Evolutionary conservation across 805 yeast genomes (phyloP).

Genomic region (Teunomyces funiuensis): DNA sequence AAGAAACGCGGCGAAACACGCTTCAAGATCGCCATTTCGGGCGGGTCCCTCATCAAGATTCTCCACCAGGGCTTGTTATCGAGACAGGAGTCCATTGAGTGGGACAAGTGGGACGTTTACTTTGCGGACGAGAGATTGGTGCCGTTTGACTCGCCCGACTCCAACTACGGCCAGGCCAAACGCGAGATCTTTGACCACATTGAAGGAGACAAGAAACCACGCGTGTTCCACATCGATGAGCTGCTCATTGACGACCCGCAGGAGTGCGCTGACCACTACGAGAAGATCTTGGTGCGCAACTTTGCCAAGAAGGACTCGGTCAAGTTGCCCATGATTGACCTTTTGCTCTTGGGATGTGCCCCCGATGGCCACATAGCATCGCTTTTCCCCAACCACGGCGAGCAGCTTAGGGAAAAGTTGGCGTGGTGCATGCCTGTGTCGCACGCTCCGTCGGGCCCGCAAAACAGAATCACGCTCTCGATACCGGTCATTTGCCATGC

Average conservation of each 20-base stretch:
- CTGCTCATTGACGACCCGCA: conserved; percentile 72
- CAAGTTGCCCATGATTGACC: conserved; percentile 90
- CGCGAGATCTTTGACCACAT: conserved; percentile 75
- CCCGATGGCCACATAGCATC: conserved; percentile 98
- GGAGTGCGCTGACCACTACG: conserved; percentile 93
- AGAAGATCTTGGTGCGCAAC: conserved; percentile 77
- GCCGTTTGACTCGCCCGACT: conserved; percentile 76
- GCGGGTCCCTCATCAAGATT: conserved; percentile 88
- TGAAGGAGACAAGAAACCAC: conserved; percentile 56
- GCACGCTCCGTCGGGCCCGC: conserved; percentile 88
- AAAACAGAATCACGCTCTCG: conserved; percentile 81
- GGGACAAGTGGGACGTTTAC: conserved; percentile 95
- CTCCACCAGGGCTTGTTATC: conserved; percentile 80
- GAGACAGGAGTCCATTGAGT: conserved; percentile 69
- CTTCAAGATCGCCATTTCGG: conserved; percentile 88
- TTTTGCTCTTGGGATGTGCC: conserved; percentile 91
- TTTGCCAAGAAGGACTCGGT: conserved; percentile 97
- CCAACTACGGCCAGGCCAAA: conserved; percentile 89
- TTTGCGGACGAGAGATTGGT: conserved; percentile 96
- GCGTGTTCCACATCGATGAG: conserved; percentile 82
- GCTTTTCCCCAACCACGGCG: conserved; percentile 86
- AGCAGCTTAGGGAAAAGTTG: conserved; percentile 78
- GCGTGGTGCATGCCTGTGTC: conserved; percentile 96
- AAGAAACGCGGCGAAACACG: conserved; percentile 62
- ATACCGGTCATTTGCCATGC: conserved; percentile 95